Base-by-base conservation (phyloP, 106 monocot species). In the Cymbidium sinense region DNA sequence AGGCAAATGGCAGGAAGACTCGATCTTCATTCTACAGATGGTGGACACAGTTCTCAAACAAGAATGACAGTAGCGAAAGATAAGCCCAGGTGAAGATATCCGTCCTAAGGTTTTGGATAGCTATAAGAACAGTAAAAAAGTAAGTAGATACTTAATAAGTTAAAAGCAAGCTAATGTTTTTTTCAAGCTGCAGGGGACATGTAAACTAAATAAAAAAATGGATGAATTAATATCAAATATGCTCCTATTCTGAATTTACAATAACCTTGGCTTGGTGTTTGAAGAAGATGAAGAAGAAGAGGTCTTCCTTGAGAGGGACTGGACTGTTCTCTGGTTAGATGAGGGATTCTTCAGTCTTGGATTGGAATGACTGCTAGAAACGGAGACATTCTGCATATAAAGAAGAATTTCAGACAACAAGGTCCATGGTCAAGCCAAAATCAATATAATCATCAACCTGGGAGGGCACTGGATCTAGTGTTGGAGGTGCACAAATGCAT, bases 401-500 rank as follows among this genome's bases (percentile, higher is more conserved):
- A 41, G 65, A 64, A 13, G 62, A 23, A 76, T n/a, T 43, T 27
- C 43, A 80, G 58, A 21, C 7, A 5, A 43, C 75, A 12, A 73
- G 15, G 55, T 73, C 5, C 21, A 75, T 75, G 29, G 11, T 64
- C 15, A 75, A 74, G 19, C 19, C 44, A 74, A 75, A 19, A 74
- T 74, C 74, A 27, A 74, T 43, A 74, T 37, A 37, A 50, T 75
- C 25, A 81, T 43, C 25, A 50, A 81, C 81, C 81, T 76, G 70
- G 70, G 29, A 41, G 10, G 92, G 82, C 61, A 65, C 74, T 70
- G 89, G 86, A 74, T 88, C 94, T 65, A 86, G 88, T 11, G 51
- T 75, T 75, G 88, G 84, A 76, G 84, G 81, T 83, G 82, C 80
- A 83, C 98, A 98, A 87, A 98, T 94, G 80, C 94, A 98, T 70